These are phyloP conservation scores for Umbelopsis sp. DNA, from an alignment of 192 early-diverging fungal species.

Conservation along the genomic window DNA sequence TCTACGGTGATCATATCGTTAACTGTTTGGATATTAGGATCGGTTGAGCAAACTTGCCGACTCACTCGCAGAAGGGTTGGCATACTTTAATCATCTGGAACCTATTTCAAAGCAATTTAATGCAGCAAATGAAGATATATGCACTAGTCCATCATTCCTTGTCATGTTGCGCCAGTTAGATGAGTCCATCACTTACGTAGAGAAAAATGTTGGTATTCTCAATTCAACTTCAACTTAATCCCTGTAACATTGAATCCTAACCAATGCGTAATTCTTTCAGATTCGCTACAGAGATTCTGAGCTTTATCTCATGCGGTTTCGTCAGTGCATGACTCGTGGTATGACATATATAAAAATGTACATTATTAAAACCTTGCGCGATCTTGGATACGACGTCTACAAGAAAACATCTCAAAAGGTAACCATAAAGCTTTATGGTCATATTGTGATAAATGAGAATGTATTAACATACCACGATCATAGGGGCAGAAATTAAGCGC, in stretches of 20 bases:
- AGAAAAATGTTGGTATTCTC: conserved; percentile 60
- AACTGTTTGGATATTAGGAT: conserved; percentile 41
- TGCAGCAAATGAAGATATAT: conserved; percentile 83
- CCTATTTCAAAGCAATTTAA: conserved; percentile 76
- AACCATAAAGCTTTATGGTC: neutral
- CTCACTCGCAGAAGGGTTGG: conserved; percentile 60
- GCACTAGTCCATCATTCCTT: conserved; percentile 76
- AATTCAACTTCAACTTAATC: neutral
- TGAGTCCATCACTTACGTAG: conserved; percentile 77
- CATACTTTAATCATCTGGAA: conserved; percentile 87
- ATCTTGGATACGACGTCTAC: conserved; percentile 60
- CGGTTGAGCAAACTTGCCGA: conserved; percentile 61
- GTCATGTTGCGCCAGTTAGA: conserved; percentile 79
- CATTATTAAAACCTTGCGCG: conserved; percentile 70
- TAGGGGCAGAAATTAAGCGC: conserved; percentile 8
- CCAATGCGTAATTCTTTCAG: conserved; percentile 29
- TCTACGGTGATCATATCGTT: neutral
- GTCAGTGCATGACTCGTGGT: conserved; percentile 92
- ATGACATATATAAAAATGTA: conserved; percentile 94
- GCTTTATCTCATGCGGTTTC: conserved; percentile 90
- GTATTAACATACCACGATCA: neutral
- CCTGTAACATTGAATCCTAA: neutral
- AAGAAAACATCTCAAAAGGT: conserved; percentile 54
- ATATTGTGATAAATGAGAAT: neutral
- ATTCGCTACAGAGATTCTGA: conserved; percentile 83